Evolutionary conservation across 208 protist species (phyloP).

Genomic region (Trichomonas tenax): DNA sequence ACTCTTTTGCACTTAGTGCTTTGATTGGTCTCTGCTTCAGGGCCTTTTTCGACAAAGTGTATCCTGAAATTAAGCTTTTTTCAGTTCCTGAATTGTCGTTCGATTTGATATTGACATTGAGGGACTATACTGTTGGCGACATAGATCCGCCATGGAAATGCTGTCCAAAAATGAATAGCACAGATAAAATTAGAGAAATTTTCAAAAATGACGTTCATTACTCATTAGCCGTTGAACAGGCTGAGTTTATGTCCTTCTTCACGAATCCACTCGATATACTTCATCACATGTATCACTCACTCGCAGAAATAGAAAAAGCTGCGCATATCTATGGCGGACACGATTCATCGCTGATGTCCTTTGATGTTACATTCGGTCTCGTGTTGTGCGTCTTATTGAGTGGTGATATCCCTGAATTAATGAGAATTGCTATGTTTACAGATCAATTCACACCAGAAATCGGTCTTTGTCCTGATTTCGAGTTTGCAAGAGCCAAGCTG

Average conservation of each 20-base stretch:
- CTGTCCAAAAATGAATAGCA: not conserved
- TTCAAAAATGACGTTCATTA: not conserved
- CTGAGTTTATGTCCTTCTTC: not conserved
- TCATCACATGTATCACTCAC: not conserved
- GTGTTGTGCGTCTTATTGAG: not conserved
- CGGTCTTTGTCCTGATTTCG: not conserved
- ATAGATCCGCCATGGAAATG: not conserved
- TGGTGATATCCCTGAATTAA: not conserved
- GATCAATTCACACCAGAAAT: not conserved
- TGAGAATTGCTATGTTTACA: not conserved
- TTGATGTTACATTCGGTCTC: not conserved
- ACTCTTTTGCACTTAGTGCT: not conserved
- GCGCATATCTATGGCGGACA: not conserved
- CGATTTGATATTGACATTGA: not conserved
- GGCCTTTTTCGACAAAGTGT: not conserved
- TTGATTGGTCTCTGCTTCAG: not conserved
- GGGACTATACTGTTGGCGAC: not conserved
- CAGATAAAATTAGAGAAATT: not conserved
- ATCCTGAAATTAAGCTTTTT: not conserved
- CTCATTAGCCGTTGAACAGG: not conserved
- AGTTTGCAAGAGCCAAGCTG: not conserved
- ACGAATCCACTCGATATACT: not conserved
- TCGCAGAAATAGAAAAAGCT: not conserved
- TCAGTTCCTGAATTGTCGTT: not conserved
- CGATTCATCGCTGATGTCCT: not conserved